phyloP scores from a whole-genome alignment of 768 basidiomycete species.

The Leccinum barrowsii region DNA sequence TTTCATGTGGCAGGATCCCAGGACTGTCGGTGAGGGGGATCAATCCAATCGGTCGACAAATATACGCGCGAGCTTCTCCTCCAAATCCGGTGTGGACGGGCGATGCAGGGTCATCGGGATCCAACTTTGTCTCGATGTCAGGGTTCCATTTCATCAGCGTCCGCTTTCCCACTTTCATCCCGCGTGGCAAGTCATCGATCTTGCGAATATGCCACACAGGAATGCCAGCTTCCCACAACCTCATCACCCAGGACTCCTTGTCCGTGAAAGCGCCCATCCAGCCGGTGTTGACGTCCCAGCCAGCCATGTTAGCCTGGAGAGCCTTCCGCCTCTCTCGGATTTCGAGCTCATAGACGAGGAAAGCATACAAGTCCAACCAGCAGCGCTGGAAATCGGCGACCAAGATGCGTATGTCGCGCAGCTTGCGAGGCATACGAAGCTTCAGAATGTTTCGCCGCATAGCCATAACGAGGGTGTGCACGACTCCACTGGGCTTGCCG shows the following conservation, averaged over 20 bases:
- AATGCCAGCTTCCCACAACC: not conserved
- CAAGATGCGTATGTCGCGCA: not conserved
- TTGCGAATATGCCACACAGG: not conserved
- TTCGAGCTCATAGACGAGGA: not conserved
- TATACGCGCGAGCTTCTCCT: not conserved
- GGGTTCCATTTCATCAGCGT: not conserved
- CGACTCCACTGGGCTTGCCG: not conserved
- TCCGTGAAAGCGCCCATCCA: not conserved
- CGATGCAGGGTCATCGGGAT: not conserved
- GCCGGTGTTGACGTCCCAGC: not conserved
- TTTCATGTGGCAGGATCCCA: too few relatives aligned
- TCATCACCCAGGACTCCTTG: not conserved
- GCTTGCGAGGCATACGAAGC: not conserved
- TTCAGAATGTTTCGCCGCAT: not conserved
- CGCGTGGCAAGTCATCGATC: not conserved
- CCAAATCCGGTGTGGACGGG: not conserved
- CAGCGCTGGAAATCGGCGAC: not conserved
- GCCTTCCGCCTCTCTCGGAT: not conserved
- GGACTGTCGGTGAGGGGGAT: not conserved
- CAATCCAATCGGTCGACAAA: not conserved
- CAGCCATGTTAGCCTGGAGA: not conserved
- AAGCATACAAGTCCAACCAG: not conserved
- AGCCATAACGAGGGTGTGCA: not conserved
- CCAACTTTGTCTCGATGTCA: not conserved
- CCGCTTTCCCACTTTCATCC: not conserved